These are phyloP conservation scores for Moricandia arvensis DNA, from an alignment of 345 rosid species.

Conservation along the genomic window DNA sequence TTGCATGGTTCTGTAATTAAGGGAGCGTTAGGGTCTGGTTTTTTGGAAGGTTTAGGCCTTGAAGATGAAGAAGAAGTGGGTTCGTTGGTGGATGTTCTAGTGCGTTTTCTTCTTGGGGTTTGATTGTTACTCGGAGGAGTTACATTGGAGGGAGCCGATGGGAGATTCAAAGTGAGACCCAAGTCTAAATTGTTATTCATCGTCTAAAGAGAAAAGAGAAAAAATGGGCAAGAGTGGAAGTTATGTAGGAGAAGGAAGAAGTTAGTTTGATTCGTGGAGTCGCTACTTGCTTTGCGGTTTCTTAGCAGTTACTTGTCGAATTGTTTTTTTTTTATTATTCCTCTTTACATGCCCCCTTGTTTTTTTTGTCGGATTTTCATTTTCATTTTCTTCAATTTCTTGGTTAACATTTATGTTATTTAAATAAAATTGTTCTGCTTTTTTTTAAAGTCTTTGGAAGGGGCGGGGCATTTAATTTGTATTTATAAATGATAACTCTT, in stretches of 20 bases:
- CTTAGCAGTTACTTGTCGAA: slow-evolving; percentile 26
- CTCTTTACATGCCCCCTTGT: background rate
- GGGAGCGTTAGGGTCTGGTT: slow-evolving; percentile 60
- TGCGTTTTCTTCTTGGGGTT: slow-evolving; percentile 47
- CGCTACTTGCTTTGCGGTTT: slow-evolving; percentile 11
- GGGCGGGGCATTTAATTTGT: no score
- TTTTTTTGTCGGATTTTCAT: background rate
- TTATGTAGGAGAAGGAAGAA: slow-evolving; percentile 23
- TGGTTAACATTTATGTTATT: no score
- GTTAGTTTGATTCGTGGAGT: slow-evolving; percentile 21
- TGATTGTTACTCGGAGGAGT: slow-evolving; percentile 18
- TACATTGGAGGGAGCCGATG: slow-evolving; percentile 20
- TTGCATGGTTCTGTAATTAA: slow-evolving; percentile 62
- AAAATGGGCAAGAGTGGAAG: slow-evolving; percentile 29
- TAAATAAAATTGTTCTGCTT: no score
- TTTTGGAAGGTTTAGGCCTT: slow-evolving; percentile 35
- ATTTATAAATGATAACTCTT: no score
- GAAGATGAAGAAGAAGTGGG: slow-evolving; percentile 1
- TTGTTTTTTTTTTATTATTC: background rate
- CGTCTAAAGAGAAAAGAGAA: slow-evolving; percentile 7
- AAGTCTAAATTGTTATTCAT: slow-evolving; percentile 32
- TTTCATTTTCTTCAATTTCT: no score
- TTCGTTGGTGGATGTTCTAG: slow-evolving; percentile 35
- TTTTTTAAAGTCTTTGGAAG: no score
- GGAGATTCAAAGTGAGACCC: slow-evolving; percentile 17